Evolutionary conservation across 257 asterid species (phyloP), one percentile per base, ranked within the genome.

Genomic region (Gentiana dahurica): DNA sequence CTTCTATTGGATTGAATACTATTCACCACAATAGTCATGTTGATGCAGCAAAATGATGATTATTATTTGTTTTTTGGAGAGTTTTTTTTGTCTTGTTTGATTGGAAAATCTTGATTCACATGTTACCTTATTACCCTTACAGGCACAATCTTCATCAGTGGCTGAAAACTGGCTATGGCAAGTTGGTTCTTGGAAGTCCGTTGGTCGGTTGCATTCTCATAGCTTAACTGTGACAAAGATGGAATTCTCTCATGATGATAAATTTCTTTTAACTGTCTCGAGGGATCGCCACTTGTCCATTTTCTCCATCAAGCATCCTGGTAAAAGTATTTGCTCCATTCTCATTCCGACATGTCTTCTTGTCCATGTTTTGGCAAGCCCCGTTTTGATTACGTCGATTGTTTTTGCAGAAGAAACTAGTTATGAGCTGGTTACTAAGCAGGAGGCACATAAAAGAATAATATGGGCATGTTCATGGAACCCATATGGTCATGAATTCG

Each of bases 131-230:
- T 3, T 54, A 53, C 63, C 47, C 55, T 67, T 48, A 55, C 84
- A 91, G 98, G 98, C 98, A 59, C 98, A 91, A 60, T 85, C 90
- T 46, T 85, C 97, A 52, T 77, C 88, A 12, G 82, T 83, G 34
- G 95, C 97, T 46, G 98, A 92, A 68, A 77, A 88, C 79, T 88
- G 98, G 98, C 68, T 92, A 24, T 92, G 98, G 95, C 79, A 85
- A 79, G 94, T 87, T 45, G 94, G 94, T 49, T 68, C 94, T 49
- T 87, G 98, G 97, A 92, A 83, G 69, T 75, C 95, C 2, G 78
- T 92, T 34, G 95, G 88, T 53, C 88, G 91, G 43, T 62, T 92
- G 60, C 95, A 80, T 47, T 88, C 98, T 52, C 98, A 92, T 73
- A 83, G 81, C 64, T 73, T 87, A 71, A 92, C 98, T 37, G 98